Conservation (phyloP, 441 rosid genomes). For the Adansonia gregorii region DNA sequence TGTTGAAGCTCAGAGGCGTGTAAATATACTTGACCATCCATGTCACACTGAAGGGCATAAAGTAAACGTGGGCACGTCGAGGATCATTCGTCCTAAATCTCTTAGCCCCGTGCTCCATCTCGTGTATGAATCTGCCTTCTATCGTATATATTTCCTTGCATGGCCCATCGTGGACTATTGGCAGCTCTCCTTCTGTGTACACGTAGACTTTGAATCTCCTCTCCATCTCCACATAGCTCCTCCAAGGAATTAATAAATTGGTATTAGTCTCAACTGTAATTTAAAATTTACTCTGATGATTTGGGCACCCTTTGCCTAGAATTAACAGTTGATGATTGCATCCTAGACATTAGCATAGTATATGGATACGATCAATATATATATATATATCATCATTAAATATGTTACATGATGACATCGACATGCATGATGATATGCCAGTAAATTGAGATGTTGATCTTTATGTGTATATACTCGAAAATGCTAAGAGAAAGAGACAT, state of each 20-base stretch:
- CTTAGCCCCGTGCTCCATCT: slow-evolving; percentile 59
- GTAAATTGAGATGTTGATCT: neutral
- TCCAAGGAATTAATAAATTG: slow-evolving; percentile 24
- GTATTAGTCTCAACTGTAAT: neutral
- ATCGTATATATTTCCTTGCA: slow-evolving; percentile 79
- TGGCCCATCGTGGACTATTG: slow-evolving; percentile 84
- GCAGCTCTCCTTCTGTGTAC: slow-evolving; percentile 87
- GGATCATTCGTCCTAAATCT: slow-evolving; percentile 65
- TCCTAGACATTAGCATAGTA: neutral
- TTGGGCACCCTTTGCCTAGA: neutral
- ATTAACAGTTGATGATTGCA: neutral
- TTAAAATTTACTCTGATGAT: neutral
- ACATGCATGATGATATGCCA: neutral
- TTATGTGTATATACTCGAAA: neutral
- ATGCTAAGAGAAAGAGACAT: neutral
- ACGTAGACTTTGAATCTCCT: slow-evolving; percentile 85
- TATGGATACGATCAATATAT: neutral
- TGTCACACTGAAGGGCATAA: slow-evolving; percentile 86
- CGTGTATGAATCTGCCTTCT: slow-evolving; percentile 87
- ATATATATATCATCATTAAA: neutral
- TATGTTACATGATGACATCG: neutral
- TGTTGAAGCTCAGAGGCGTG: slow-evolving; percentile 41
- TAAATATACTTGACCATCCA: slow-evolving; percentile 76
- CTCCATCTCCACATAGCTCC: slow-evolving; percentile 91
- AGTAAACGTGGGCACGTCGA: slow-evolving; percentile 68